Percentiles rank a stretch among this genome's conserved stretches.
Evolutionary conservation across 345 rosid genomes (phyloP).

Genomic region (Populus euphratica): DNA sequence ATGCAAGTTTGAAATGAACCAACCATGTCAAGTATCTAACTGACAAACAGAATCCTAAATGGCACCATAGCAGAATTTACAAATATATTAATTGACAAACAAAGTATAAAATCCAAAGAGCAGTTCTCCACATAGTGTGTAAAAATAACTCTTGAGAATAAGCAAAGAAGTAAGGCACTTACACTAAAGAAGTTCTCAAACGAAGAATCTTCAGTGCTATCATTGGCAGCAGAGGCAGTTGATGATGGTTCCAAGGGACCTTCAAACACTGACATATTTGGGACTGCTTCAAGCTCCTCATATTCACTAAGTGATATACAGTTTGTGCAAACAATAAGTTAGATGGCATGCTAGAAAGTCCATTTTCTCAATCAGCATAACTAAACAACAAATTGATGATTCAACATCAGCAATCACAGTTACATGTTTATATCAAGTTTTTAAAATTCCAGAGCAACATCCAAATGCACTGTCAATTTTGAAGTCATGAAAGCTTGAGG

Average conservation of each 20-base stretch:
- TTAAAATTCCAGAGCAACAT: neutral
- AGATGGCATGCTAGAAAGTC: neutral
- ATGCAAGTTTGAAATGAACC: neutral
- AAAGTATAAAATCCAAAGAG: neutral
- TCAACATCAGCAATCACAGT: neutral
- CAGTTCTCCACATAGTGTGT: neutral
- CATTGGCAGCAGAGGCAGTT: slow-evolving; percentile 32
- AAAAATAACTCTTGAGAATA: neutral
- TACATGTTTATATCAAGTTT: neutral
- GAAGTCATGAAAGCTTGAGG: neutral
- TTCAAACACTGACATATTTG: slow-evolving; percentile 54
- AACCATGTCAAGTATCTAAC: neutral
- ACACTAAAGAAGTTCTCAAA: slow-evolving; percentile 62
- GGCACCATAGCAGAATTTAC: neutral
- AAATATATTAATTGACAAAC: neutral
- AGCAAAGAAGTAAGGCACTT: slow-evolving; percentile 12
- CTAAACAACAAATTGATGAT: neutral
- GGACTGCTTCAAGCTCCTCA: slow-evolving; percentile 65
- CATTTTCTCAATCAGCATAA: slow-evolving; percentile 4
- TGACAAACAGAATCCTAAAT: neutral
- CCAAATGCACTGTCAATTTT: slow-evolving; percentile 1
- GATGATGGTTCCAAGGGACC: slow-evolving; percentile 57
- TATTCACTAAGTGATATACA: slow-evolving; percentile 40
- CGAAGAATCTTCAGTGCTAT: slow-evolving; percentile 48
- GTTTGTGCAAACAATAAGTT: neutral